Percentiles rank a stretch among this genome's conserved stretches.
phyloP scores from a whole-genome alignment of 1,139 yeast genomes.

The Candida glucosophila region DNA sequence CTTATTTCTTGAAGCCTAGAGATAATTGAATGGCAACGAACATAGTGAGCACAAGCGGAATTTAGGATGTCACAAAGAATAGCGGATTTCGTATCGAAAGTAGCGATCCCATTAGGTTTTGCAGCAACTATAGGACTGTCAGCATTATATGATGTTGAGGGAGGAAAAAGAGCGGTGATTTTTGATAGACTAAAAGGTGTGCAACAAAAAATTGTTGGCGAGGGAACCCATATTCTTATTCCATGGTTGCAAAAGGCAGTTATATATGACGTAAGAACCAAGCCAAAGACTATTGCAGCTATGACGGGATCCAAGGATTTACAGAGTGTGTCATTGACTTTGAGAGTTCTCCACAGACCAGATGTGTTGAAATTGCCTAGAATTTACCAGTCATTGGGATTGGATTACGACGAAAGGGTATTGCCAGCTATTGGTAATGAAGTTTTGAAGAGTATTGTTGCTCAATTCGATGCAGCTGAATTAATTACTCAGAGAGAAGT shows the following conservation, averaged over 20 bases:
- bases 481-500: conserved; percentile 95
- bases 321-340: conserved; percentile 89
- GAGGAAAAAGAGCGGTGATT: conserved; percentile 92
- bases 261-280: conserved; percentile 82
- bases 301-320: conserved; percentile 96
- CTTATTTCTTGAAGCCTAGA: no score
- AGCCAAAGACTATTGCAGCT: conserved; percentile 86
- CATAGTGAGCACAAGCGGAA: no score
- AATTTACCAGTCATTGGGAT: conserved; percentile 85
- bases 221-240: conserved; percentile 89
- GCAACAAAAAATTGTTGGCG: conserved; percentile 78
- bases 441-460: conserved; percentile 89
- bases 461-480: conserved; percentile 98
- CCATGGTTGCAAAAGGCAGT: conserved; percentile 97
- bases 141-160: conserved; percentile 86
- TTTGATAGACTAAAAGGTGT: conserved; percentile 92
- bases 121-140: conserved; percentile 60
- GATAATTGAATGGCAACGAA: no score
- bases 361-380: conserved; percentile 74
- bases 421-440: conserved; percentile 96
- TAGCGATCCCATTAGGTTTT: conserved; percentile 67
- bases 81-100: conserved; percentile 30
- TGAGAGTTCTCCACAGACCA: conserved; percentile 91
- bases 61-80: conserved; percentile 28
- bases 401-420: conserved; percentile 95